Conservation (phyloP, 1,284 basidiomycete genomes). For the Naganishia cerealis region DNA sequence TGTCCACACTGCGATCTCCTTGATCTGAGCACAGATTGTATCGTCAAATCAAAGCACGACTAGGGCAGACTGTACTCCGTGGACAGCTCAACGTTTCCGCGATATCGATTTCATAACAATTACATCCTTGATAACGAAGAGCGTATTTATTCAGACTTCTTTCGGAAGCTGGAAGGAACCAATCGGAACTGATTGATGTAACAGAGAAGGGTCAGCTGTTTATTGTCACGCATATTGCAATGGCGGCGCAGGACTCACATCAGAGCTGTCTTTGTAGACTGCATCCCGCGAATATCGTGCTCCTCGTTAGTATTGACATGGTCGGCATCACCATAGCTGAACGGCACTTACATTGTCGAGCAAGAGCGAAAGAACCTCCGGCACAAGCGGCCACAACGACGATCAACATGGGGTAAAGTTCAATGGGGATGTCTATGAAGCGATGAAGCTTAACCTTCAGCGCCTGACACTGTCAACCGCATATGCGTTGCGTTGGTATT, state of each 20-base stretch:
- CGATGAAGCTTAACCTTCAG: neutral
- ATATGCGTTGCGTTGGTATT: neutral
- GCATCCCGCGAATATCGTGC: neutral
- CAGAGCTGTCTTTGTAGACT: constrained; percentile 33
- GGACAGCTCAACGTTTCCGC: neutral
- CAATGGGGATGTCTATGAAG: constrained; percentile 50
- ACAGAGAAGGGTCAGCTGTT: neutral
- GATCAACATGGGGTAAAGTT: constrained; percentile 53
- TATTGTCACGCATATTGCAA: neutral
- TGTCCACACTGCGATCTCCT: no score
- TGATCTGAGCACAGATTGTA: no score
- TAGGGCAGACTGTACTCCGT: no score
- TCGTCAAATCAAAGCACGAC: no score
- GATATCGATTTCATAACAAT: constrained; percentile 4
- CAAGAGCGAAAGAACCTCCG: constrained; percentile 43
- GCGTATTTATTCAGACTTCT: constrained; percentile 28
- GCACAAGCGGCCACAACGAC: constrained; percentile 48
- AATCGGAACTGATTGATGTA: constrained; percentile 26
- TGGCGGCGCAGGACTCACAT: constrained; percentile 11
- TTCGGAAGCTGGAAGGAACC: constrained; percentile 30
- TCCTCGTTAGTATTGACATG: neutral
- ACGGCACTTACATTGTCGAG: constrained; percentile 31
- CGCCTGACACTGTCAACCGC: neutral
- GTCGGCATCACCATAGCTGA: no score
- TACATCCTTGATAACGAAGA: neutral